Conservation (phyloP, 2,329 filamentous ascomycete species). For the Diaporthe australafricana region DNA sequence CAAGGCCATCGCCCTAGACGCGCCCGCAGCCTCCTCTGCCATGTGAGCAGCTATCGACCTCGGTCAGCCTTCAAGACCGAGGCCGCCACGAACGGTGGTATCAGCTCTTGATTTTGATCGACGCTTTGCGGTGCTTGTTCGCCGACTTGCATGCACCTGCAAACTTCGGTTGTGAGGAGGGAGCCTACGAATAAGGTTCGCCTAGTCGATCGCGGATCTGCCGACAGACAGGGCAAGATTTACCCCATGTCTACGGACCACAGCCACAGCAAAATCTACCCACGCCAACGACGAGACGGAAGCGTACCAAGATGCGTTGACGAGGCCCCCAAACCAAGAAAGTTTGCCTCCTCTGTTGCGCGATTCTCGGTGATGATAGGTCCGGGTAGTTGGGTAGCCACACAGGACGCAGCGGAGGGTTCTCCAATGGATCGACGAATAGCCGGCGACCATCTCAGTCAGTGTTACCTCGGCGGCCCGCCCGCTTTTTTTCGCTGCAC, state of each 20-base stretch:
- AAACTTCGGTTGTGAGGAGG: neutral
- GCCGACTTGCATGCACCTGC: no score
- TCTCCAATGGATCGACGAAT: neutral
- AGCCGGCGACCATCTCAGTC: neutral
- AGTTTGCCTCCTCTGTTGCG: neutral
- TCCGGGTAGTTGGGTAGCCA: no score
- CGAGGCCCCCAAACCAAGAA: neutral
- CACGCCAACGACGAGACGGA: neutral
- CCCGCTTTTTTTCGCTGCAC: neutral
- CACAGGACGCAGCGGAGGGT: no score
- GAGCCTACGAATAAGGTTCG: constrained; percentile 25
- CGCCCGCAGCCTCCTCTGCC: neutral
- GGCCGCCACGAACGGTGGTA: neutral
- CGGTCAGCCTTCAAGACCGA: neutral
- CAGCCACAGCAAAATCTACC: neutral
- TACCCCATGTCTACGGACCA: constrained; percentile 9
- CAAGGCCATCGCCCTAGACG: constrained; percentile 6
- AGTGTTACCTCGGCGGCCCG: neutral
- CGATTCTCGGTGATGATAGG: neutral
- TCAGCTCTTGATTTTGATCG: neutral
- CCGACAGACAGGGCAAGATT: constrained; percentile 21
- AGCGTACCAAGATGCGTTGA: neutral
- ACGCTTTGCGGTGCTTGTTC: neutral
- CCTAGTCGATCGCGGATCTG: constrained; percentile 24
- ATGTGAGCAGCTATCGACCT: neutral